phyloP scores from a whole-genome alignment of 2,329 filamentous ascomycete genomes.

The Colletotrichum sp. region DNA sequence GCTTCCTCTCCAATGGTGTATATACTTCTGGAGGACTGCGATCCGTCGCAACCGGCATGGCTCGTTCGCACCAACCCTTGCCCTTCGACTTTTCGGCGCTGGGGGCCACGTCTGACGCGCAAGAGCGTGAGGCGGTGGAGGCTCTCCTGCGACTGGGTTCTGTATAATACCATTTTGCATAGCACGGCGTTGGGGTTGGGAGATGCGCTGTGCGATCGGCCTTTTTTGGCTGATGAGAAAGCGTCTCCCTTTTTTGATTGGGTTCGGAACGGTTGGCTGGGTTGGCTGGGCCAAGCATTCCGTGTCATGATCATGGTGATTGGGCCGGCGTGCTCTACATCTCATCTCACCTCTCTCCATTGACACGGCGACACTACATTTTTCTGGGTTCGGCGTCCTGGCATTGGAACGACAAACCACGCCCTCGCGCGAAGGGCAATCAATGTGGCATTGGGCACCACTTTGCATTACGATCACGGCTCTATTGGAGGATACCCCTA shows the following conservation, averaged over 20 bases:
- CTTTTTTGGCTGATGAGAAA: slow-evolving; percentile 3
- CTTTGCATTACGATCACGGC: slow-evolving; percentile 19
- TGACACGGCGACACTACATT: slow-evolving; percentile 31
- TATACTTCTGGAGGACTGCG: slow-evolving; percentile 52
- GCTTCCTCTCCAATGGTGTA: slow-evolving; percentile 50
- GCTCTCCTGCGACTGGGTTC: slow-evolving; percentile 82
- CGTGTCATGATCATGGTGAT: slow-evolving; percentile 33
- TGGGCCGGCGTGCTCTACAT: slow-evolving; percentile 36
- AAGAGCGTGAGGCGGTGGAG: slow-evolving; percentile 83
- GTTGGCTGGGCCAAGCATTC: slow-evolving; percentile 29
- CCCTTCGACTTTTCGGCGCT: slow-evolving; percentile 58
- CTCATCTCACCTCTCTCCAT: slow-evolving; percentile 23
- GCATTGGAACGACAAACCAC: slow-evolving; percentile 13
- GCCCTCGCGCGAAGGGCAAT: slow-evolving; percentile 20
- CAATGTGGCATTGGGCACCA: slow-evolving; percentile 17
- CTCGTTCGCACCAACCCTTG: slow-evolving; percentile 53
- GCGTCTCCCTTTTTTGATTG: slow-evolving; percentile 3
- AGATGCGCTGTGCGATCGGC: slow-evolving; percentile 12
- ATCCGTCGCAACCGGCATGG: slow-evolving; percentile 60
- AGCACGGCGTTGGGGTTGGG: slow-evolving; percentile 51
- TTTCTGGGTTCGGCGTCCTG: slow-evolving; percentile 17
- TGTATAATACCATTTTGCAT: slow-evolving; percentile 66
- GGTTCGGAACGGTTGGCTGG: slow-evolving; percentile 4
- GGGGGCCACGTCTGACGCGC: slow-evolving; percentile 63
- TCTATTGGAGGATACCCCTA: slow-evolving; percentile 18